These are phyloP conservation scores for Plectosphaerella sp. DNA, from an alignment of 2,329 filamentous ascomycete species.

Conservation along the genomic window DNA sequence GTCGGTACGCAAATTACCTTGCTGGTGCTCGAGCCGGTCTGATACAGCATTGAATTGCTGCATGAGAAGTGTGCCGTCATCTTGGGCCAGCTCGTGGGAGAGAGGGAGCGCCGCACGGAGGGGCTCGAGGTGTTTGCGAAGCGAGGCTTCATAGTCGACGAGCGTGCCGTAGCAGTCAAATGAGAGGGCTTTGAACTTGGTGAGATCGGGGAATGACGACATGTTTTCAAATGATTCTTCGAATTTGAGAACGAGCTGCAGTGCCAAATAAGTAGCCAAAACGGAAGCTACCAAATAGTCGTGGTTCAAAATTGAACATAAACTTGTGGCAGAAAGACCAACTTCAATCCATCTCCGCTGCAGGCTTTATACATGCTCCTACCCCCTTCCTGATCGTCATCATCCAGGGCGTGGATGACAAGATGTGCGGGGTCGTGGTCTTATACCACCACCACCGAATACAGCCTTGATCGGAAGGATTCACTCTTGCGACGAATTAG, in stretches of 20 bases:
- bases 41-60: constrained; percentile 36
- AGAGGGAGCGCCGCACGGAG: constrained; percentile 36
- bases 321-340: background rate
- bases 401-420: no score
- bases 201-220: constrained; percentile 4
- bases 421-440: no score
- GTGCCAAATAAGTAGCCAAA: background rate
- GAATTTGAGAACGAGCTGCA: no score
- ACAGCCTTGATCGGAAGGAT: no score
- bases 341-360: background rate
- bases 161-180: constrained; percentile 81
- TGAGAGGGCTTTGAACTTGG: constrained; percentile 42
- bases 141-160: constrained; percentile 72
- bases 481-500: no score
- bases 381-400: no score
- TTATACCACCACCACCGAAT: no score
- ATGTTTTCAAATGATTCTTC: background rate
- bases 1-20: constrained; percentile 53
- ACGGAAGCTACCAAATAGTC: background rate
- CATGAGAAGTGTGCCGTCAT: constrained; percentile 30
- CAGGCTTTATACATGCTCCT: no score
- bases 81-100: constrained; percentile 24
- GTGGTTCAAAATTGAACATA: background rate
- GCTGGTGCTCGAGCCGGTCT: constrained; percentile 44
- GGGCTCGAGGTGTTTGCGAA: constrained; percentile 48